phyloP scores from a whole-genome alignment of 176 grass and related monocot genomes.

The Oryza punctata region DNA sequence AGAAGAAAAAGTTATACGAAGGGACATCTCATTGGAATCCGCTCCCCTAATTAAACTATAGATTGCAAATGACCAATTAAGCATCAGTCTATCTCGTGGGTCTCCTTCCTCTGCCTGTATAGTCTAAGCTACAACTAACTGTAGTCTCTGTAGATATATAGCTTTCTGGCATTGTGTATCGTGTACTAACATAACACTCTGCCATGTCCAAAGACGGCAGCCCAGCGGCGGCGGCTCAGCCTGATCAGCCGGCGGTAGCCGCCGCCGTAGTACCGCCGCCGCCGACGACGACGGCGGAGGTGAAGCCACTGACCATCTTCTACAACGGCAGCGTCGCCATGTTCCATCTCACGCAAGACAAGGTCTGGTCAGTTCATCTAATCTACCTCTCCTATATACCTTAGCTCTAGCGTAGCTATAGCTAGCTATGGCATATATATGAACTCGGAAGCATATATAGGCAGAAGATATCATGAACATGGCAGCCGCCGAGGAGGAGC shows the following conservation, averaged over 20 bases:
- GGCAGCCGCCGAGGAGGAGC: slow-evolving; percentile 22
- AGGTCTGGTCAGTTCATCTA: slow-evolving; percentile 18
- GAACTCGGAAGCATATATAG: not conserved
- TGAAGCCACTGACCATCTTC: slow-evolving; percentile 52
- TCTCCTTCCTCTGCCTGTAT: no score
- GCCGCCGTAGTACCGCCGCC: not conserved
- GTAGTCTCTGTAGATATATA: not conserved
- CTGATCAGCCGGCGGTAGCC: not conserved
- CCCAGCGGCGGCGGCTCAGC: not conserved
- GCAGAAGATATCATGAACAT: slow-evolving; percentile 45
- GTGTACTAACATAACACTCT: not conserved
- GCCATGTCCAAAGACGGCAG: not conserved
- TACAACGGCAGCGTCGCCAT: slow-evolving; percentile 47
- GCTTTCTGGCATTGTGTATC: not conserved
- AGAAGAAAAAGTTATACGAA: no score
- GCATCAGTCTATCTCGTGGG: no score
- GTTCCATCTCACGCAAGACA: slow-evolving; percentile 47
- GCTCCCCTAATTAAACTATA: no score
- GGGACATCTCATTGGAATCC: no score
- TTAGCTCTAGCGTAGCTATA: no score
- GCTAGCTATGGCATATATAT: not conserved
- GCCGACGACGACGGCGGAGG: not conserved
- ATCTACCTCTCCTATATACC: not conserved
- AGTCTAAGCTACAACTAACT: not conserved
- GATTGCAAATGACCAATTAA: no score